Conservation (phyloP, 805 yeast genomes). For the Saccharomycopsis selenospora region DNA sequence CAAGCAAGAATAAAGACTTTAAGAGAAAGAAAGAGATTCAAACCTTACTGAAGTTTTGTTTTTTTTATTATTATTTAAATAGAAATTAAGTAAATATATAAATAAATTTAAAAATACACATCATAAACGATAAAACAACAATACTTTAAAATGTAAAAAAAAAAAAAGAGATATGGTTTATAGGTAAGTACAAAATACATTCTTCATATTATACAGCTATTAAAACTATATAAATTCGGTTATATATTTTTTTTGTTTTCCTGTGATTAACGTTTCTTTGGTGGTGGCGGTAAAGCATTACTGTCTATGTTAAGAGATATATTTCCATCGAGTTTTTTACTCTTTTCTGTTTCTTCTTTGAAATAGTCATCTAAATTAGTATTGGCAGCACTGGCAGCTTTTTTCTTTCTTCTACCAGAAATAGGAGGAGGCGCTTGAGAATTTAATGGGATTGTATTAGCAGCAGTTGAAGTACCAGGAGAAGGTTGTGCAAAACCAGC, state of each 20-base stretch:
- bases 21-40: conserved; percentile 76
- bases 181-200: too few species aligned
- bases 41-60: conserved; percentile 81
- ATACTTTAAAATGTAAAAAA: too few species aligned
- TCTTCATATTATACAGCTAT: too few species aligned
- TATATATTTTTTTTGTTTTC: too few species aligned
- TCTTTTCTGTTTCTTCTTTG: conserved; percentile 35
- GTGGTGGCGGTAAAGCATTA: conserved; percentile 31
- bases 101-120: too few species aligned
- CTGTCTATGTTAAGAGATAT: conserved; percentile 23
- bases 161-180: too few species aligned
- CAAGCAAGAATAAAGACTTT: conserved; percentile 75
- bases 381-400: conserved; percentile 14
- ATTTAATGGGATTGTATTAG: not conserved
- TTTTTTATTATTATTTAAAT: too few species aligned
- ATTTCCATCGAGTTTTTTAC: conserved; percentile 33
- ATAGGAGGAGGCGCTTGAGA: conserved; percentile 24
- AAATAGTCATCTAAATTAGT: conserved; percentile 34
- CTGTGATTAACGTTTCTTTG: conserved; percentile 21
- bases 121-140: too few species aligned
- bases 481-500: conserved; percentile 20
- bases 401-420: conserved; percentile 26
- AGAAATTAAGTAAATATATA: too few species aligned
- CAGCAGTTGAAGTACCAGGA: not conserved
- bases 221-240: too few species aligned